Evolutionary conservation across 257 asterid genomes (phyloP).

Genomic region (Solanum corneliomulleri): DNA sequence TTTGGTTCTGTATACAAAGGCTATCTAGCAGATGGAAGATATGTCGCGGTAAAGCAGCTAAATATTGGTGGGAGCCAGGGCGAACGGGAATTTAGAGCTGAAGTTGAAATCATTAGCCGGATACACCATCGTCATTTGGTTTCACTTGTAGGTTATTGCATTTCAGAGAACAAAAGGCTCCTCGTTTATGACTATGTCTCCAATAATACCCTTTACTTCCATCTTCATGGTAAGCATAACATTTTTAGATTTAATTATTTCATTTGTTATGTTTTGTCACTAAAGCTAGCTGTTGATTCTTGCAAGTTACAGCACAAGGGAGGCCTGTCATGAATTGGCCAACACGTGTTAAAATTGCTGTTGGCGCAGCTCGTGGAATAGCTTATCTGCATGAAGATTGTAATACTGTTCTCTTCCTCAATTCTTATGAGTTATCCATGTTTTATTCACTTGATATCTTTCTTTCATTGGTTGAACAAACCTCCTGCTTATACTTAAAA

Average conservation of each 20-base stretch:
- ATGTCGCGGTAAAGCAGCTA: conserved; percentile 77
- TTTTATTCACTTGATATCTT: background rate
- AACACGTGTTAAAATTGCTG: conserved; percentile 64
- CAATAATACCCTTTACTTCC: conserved; percentile 82
- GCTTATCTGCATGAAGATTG: conserved; percentile 99
- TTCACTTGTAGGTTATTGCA: conserved; percentile 91
- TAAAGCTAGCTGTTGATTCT: conserved; percentile 1
- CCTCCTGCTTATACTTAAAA: background rate
- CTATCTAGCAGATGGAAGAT: conserved; percentile 55
- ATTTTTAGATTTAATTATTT: background rate
- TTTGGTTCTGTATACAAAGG: conserved; percentile 95
- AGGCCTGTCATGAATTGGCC: conserved; percentile 76
- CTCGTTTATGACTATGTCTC: conserved; percentile 82
- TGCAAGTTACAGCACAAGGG: conserved; percentile 37
- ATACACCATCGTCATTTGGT: conserved; percentile 97
- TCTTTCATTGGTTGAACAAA: background rate
- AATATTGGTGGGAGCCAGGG: conserved; percentile 79
- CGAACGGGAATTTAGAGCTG: conserved; percentile 90
- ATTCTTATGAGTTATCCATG: background rate
- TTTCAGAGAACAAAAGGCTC: conserved; percentile 67
- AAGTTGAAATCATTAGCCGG: conserved; percentile 90
- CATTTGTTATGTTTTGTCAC: background rate
- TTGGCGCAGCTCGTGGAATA: conserved; percentile 97
- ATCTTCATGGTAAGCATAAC: conserved; percentile 73
- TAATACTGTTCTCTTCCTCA: conserved; percentile 12